These are phyloP conservation scores for Colletotrichum sp. DNA, from an alignment of 2,329 filamentous ascomycete genomes.

Conservation along the genomic window DNA sequence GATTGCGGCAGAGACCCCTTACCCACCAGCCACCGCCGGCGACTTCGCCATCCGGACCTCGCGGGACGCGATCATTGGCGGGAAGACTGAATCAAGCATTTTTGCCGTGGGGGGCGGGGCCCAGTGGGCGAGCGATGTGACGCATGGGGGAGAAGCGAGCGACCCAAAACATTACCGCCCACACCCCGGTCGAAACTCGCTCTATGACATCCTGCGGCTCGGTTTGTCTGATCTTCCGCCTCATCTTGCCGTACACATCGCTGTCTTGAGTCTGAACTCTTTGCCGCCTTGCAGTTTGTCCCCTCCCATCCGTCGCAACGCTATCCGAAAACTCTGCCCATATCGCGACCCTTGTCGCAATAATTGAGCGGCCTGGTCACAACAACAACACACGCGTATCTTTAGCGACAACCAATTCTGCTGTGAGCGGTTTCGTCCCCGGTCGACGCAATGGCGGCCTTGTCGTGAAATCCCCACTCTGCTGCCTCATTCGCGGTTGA, in stretches of 20 bases:
- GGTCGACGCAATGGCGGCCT: neutral
- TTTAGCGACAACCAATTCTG: neutral
- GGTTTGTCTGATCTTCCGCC: conserved; percentile 21
- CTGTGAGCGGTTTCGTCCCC: neutral
- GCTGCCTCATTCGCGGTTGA: neutral
- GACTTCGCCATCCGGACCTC: neutral
- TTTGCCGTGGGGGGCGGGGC: neutral
- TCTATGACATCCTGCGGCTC: conserved; percentile 13
- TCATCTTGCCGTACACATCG: neutral
- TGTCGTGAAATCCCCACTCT: neutral
- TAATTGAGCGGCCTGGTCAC: neutral
- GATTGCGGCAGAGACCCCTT: neutral
- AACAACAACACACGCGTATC: neutral
- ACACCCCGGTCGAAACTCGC: conserved; percentile 14
- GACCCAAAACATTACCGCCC: neutral
- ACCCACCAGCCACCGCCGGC: neutral
- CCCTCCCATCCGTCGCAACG: neutral
- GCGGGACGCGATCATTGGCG: neutral
- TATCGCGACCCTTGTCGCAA: neutral
- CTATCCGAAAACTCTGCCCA: neutral
- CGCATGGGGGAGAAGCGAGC: neutral
- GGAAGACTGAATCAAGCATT: neutral
- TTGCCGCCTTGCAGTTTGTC: neutral
- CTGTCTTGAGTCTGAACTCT: neutral
- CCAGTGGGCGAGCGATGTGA: neutral